Percentiles rank a stretch among this genome's conserved stretches.
Evolutionary conservation across 192 early-diverging fungal genomes (phyloP).

Genomic region (Backusella circina): DNA sequence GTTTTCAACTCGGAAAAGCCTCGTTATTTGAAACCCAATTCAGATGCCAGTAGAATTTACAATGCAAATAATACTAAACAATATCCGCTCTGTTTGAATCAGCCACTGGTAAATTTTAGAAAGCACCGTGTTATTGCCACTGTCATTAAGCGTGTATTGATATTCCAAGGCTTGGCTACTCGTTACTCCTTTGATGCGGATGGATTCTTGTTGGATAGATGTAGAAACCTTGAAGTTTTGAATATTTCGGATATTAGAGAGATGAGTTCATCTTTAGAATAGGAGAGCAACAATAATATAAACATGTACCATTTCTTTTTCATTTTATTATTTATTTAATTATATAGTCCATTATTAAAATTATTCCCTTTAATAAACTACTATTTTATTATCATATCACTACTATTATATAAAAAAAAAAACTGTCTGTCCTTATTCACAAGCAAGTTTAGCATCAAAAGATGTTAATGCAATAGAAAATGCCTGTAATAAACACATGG

Average conservation of each 20-base stretch:
- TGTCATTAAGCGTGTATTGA: conserved; percentile 54
- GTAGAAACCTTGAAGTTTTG: conserved; percentile 24
- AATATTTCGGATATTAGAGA: conserved; percentile 23
- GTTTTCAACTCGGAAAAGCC: conserved; percentile 57
- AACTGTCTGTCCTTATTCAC: conserved; percentile 57
- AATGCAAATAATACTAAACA: conserved; percentile 5
- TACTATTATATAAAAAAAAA: neutral
- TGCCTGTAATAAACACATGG: conserved; percentile 83
- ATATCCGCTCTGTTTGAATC: conserved; percentile 13
- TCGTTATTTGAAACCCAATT: conserved; percentile 11
- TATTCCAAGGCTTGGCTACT: conserved; percentile 46
- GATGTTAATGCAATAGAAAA: conserved; percentile 88
- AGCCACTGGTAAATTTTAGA: conserved; percentile 52
- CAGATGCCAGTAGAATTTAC: neutral
- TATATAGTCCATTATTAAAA: neutral
- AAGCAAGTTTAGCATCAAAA: conserved; percentile 89
- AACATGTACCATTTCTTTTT: neutral
- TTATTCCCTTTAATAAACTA: neutral
- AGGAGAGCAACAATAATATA: neutral
- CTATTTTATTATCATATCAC: neutral
- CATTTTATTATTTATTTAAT: neutral
- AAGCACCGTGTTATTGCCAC: conserved; percentile 55
- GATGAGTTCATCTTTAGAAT: conserved; percentile 16
- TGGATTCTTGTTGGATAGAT: conserved; percentile 29
- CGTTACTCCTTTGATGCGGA: conserved; percentile 49